Evolutionary conservation across 169 alveolate genomes (phyloP), one percentile per base, ranked within the genome.

Genomic region (Plasmodium gonderi): DNA sequence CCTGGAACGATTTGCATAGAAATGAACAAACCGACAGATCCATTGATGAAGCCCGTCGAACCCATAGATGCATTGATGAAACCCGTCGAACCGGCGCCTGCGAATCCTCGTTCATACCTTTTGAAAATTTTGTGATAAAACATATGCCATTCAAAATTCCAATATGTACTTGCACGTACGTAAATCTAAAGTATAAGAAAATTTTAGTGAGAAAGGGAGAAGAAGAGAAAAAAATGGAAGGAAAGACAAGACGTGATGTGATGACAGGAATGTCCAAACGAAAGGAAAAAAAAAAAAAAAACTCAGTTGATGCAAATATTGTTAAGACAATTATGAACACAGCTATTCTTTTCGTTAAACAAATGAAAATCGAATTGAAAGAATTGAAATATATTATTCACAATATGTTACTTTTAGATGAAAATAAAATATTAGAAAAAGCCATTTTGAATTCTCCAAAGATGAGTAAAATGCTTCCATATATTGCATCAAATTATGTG

Each of bases 161-260:
- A 12, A 68, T 81, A 3, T 81, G 91, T 20, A 81, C 91, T 2
- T 81, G 91, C 38, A 23, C 76, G 2, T 47, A 44, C 26, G 74
- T 45, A 14, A 69, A 44, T 45, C 7, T 81, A 44, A 65, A 33
- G 7, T 81, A 81, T 33, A 81, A 68, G 20, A 81, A 69, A 2
- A 45, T 81, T 65, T 51, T 68, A 1, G 36, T 81, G 23, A 36
- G 69, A 49, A 81, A 81, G 40, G 75, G 38, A 20, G 80, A 44
- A n/a, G 36, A 14, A 20, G 74, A 45, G 12, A 45, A 33, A n/a
- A n/a, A 2, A 68, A 33, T 4, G 42, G 42, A 26, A 14, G 6
- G 42, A 7, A 23, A 33, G 20, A 14, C 36, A 69, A 11, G 42
- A n/a, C 51, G 26, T 12, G 68, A 42, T 7, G n/a, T 23, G 79